A percentile compares a stretch with the other conserved stretches of the same genome.
Evolutionary conservation across 2,329 filamentous ascomycete species (phyloP).

Genomic region (Boeremia exigua): DNA sequence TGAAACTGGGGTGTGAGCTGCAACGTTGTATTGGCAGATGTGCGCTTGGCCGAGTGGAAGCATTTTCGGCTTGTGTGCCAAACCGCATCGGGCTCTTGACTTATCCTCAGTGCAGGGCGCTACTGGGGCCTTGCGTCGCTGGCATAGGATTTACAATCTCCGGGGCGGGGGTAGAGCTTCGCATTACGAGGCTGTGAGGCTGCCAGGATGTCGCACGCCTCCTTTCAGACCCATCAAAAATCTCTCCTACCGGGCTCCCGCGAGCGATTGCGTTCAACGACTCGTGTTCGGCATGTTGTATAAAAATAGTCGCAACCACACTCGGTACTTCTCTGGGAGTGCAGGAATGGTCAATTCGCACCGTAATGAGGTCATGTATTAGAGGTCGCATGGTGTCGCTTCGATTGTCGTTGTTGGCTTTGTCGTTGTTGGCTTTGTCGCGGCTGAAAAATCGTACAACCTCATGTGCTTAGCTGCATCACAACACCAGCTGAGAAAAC

Average conservation of each 20-base stretch:
- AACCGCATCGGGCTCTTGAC: constrained; percentile 6
- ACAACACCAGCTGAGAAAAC: constrained; percentile 4
- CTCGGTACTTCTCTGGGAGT: neutral
- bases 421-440: neutral
- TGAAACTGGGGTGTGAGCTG: constrained; percentile 12
- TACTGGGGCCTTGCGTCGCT: constrained; percentile 4
- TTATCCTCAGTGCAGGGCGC: constrained; percentile 2
- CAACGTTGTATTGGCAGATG: constrained; percentile 13
- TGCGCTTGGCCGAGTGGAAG: constrained; percentile 14
- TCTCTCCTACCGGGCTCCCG: constrained; percentile 9
- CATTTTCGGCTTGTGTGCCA: constrained; percentile 8
- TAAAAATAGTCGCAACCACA: constrained; percentile 14
- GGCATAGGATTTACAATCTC: constrained; percentile 15
- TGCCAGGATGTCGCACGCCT: constrained; percentile 4
- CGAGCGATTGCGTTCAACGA: neutral
- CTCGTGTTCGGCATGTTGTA: constrained; percentile 2
- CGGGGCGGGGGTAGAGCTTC: constrained; percentile 6
- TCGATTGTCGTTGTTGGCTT: neutral
- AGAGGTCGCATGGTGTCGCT: neutral
- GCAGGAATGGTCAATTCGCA: neutral
- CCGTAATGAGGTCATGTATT: constrained; percentile 2
- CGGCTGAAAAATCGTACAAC: constrained; percentile 7
- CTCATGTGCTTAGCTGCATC: neutral
- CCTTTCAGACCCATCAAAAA: constrained; percentile 16
- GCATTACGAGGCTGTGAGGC: neutral